Evolutionary conservation across 192 early-diverging fungal species (phyloP).

Genomic region (Coemansia sp.): DNA sequence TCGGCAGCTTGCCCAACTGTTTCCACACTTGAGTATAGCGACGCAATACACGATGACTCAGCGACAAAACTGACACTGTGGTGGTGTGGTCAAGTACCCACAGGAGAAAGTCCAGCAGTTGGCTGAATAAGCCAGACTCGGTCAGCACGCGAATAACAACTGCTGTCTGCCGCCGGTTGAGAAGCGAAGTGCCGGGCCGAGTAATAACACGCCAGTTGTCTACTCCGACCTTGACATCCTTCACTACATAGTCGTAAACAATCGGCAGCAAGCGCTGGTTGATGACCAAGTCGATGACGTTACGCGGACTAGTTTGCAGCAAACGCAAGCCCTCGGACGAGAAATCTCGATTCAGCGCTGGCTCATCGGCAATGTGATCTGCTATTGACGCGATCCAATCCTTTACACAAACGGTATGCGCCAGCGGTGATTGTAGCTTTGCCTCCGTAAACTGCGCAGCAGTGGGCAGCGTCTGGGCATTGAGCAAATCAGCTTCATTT

Average conservation of each 20-base stretch:
- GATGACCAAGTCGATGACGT: conserved; percentile 25
- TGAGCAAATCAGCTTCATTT: conserved; percentile 6
- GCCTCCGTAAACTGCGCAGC: conserved; percentile 16
- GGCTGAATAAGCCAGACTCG: conserved; percentile 8
- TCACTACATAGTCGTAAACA: conserved; percentile 50
- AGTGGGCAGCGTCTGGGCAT: conserved; percentile 15
- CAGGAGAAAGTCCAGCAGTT: conserved; percentile 45
- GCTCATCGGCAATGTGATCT: conserved; percentile 25
- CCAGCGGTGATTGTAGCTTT: conserved; percentile 13
- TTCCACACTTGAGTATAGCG: conserved; percentile 23
- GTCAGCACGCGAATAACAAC: conserved; percentile 33
- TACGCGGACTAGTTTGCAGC: conserved; percentile 22
- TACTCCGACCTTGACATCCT: conserved; percentile 51
- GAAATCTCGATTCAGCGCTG: conserved; percentile 13
- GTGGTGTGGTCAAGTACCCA: conserved; percentile 43
- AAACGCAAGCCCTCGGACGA: background rate
- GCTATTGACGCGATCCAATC: conserved; percentile 43
- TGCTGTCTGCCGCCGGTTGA: conserved; percentile 70
- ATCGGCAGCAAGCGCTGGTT: conserved; percentile 40
- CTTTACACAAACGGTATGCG: conserved; percentile 21
- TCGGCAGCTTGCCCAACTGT: conserved; percentile 21
- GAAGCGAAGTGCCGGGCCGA: conserved; percentile 70
- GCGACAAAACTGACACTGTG: conserved; percentile 1
- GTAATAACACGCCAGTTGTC: conserved; percentile 84
- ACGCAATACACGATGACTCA: conserved; percentile 28